Base-by-base conservation (phyloP, 352 stramenopile species). In the Phytophthora pinifolia region DNA sequence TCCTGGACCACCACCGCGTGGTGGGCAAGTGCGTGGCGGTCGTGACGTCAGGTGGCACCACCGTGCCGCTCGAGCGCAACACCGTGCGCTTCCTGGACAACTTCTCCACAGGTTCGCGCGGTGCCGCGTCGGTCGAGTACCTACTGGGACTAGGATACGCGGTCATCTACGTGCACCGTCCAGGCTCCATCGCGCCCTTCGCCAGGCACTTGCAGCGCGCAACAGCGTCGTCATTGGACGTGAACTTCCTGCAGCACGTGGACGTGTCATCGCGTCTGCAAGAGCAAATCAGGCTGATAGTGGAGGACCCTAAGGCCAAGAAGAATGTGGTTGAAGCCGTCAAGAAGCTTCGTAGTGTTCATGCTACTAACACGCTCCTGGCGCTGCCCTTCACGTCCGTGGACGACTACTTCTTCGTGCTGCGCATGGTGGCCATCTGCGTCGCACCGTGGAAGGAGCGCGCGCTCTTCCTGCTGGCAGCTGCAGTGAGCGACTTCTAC, bases 401-500 rank as follows among this genome's bases (percentile, higher is more conserved):
- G 1, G 88, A 98, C 58, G 96, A 99, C 39, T 99, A 99, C 70
- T 88, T 99, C 54, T 88, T 90, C 49, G 77, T 92, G 57, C 79
- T 99, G 20, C 63, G 88, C 59, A 61, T 95, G 36, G 83, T 94
- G 48, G 88, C 80, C 25, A 70, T 85, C 47, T 70, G 65, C 42
- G 68, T 94, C 7, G 56, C 61, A 25, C 75, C 75, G 14, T 85
- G 76, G 56, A 77, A 80, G 30, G 75, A 91, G 62, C 72, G 72
- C 55, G 69, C 65, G n/a, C 63, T 99, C 27, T 88, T 99, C 46
- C 97, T 98, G 46, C 72, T 99, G 4, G 94, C 97, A 9, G 96
- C 96, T n/a, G 97, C 97, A 2, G 97, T 99, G 12, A 98, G 88
- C 56, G 97, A 99, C 66, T 99, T 99, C 74, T 98, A 99, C 78